phyloP scores from a whole-genome alignment of 805 yeast species.

The Candida chauliodis region DNA sequence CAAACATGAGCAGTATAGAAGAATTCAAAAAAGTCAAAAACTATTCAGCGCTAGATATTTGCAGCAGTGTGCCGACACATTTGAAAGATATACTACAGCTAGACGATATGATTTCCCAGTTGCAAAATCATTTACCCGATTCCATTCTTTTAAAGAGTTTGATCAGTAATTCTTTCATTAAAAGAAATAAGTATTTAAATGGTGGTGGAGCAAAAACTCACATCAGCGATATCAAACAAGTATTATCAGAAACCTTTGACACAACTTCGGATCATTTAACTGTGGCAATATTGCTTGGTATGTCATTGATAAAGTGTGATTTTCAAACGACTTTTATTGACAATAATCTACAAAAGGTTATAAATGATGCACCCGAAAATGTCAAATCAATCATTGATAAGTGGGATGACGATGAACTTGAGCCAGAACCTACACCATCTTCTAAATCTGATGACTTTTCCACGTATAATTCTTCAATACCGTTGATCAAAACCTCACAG shows the following conservation, averaged over 20 bases:
- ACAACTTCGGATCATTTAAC: not conserved
- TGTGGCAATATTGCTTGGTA: slow-evolving; percentile 4
- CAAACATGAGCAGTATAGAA: not conserved
- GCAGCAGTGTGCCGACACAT: slow-evolving; percentile 19
- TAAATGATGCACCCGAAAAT: slow-evolving; percentile 8
- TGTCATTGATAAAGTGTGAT: slow-evolving; percentile 7
- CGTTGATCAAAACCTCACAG: slow-evolving; percentile 16
- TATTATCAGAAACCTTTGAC: not conserved
- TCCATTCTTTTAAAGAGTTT: not conserved
- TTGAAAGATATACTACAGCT: slow-evolving; percentile 28
- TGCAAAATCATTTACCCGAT: slow-evolving; percentile 13
- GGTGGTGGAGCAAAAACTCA: slow-evolving; percentile 1
- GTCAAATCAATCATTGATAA: slow-evolving; percentile 8
- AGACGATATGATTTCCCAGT: slow-evolving; percentile 38
- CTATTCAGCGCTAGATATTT: slow-evolving; percentile 18
- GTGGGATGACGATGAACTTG: slow-evolving; percentile 9
- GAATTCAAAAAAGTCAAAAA: not conserved
- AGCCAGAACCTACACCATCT: not conserved
- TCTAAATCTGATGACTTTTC: no score
- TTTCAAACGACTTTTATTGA: slow-evolving; percentile 1
- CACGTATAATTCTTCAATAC: slow-evolving; percentile 12
- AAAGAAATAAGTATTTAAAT: not conserved
- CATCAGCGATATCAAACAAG: slow-evolving; percentile 5
- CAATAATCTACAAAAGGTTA: slow-evolving; percentile 3
- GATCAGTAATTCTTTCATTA: slow-evolving; percentile 7